Percentiles rank a stretch among this genome's conserved stretches.
phyloP scores from a whole-genome alignment of 495 filamentous ascomycete species.

The Astrothelium macrocarpum region DNA sequence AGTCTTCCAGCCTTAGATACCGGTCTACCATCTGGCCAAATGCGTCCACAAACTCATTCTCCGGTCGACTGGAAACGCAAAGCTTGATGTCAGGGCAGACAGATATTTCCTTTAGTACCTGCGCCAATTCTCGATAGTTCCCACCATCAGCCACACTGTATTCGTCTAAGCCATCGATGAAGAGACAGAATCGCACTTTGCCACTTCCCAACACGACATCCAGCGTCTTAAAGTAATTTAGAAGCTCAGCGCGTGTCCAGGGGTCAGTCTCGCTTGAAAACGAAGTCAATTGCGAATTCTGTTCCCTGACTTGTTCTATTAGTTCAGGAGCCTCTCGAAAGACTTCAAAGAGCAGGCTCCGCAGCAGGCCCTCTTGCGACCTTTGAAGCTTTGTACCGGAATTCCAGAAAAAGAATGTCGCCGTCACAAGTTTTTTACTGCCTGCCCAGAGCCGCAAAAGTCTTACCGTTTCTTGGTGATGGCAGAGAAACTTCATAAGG shows the following conservation, averaged over 20 bases:
- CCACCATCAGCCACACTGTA: background rate
- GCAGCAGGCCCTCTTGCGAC: constrained; percentile 34
- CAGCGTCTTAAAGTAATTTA: background rate
- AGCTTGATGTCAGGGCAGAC: constrained; percentile 11
- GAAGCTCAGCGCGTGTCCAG: constrained; percentile 3
- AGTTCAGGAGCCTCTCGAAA: constrained; percentile 18
- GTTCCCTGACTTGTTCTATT: background rate
- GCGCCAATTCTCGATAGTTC: constrained; percentile 2
- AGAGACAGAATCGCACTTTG: constrained; percentile 10
- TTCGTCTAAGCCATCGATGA: constrained; percentile 17
- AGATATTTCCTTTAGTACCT: background rate
- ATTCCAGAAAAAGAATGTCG: constrained; percentile 37
- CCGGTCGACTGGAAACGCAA: constrained; percentile 16
- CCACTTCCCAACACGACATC: background rate
- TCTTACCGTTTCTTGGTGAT: background rate
- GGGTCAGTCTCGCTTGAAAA: background rate
- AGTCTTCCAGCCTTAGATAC: background rate
- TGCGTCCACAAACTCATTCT: constrained; percentile 11
- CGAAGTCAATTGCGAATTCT: background rate
- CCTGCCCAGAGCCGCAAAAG: background rate
- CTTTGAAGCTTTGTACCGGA: constrained; percentile 34
- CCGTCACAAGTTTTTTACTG: constrained; percentile 21
- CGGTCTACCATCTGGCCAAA: background rate
- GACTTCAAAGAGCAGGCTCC: constrained; percentile 33
- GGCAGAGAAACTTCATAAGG: background rate